Evolutionary conservation across 2,329 filamentous ascomycete genomes (phyloP), one percentile per base, ranked within the genome.

Genomic region (Canariomyces notabilis): DNA sequence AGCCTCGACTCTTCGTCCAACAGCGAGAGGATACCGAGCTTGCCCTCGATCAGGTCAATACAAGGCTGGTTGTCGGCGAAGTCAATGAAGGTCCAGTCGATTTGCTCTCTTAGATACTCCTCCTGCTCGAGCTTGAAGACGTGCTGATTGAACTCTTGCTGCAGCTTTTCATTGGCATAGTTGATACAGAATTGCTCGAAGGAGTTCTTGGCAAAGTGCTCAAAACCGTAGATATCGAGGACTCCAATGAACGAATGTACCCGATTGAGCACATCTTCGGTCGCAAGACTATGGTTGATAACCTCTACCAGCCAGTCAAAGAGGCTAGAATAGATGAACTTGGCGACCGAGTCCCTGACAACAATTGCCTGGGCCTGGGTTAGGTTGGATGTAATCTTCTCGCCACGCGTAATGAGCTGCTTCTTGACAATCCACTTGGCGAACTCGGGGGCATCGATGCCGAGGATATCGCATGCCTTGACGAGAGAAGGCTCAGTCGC

Each of bases 121-220:
- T 98, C 93, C 66, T 98, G 93, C 67, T 98, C 93, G 18, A 98
- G 79, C 68, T 97, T 96, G 79, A 98, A 98, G 29, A 98, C 93
- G 62, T 98, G 93, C 65, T 94, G 89, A 69, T 98, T 98, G 75
- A 98, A 98, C 66, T 97, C 91, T 66, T 98, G 93, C 65, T 98
- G 93, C 44, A 98, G 74, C 70, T 98, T 98, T 70, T 98, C 93
- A 68, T 98, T 98, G 69, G 93, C 93, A 62, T 98, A 98, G 70
- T 98, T 98, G 79, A 98, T 98, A 71, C 93, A 98, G 69, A 98
- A 98, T 67, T 98, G 93, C 67, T 98, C 93, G 61, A 98, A 98
- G 1, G 93, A 98, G 72, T 98, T 98, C 75, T 96, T 97, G 52
- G 93, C 91, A 62, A 98, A 98, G 69, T 97, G 93, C 67, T 98